These are phyloP conservation scores for Linnemannia elongata DNA, from an alignment of 192 early-diverging fungal species.

Conservation along the genomic window DNA sequence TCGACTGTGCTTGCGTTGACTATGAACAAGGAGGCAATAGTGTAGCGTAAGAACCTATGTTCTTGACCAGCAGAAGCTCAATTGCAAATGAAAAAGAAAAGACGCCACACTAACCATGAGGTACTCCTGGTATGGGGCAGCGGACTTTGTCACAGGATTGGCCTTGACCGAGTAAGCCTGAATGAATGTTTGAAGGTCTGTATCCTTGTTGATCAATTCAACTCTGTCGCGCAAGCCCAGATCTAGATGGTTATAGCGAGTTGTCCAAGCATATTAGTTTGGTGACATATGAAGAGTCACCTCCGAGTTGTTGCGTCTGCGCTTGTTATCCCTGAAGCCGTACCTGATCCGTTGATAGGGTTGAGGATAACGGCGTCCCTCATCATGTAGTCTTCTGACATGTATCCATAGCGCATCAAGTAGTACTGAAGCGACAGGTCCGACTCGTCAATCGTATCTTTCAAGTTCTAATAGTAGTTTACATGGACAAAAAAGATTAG, in stretches of 20 bases:
- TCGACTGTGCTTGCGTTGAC: constrained; percentile 67
- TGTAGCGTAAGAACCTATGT: background rate
- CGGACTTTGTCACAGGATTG: constrained; percentile 14
- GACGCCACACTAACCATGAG: constrained; percentile 22
- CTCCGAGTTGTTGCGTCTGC: too few species aligned
- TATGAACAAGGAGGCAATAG: constrained; percentile 18
- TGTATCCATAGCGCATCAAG: constrained; percentile 83
- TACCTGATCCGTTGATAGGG: constrained; percentile 47
- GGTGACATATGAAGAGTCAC: background rate
- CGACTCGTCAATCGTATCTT: constrained; percentile 89
- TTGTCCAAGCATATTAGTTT: too few species aligned
- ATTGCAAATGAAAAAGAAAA: too few species aligned
- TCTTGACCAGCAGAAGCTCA: too few species aligned
- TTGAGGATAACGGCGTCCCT: constrained; percentile 54
- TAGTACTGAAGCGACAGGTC: constrained; percentile 85
- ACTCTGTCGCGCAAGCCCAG: constrained; percentile 47
- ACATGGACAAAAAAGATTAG: background rate
- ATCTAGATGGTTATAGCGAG: constrained; percentile 9
- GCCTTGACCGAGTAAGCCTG: constrained; percentile 42
- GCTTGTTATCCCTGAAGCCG: background rate
- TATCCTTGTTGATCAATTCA: constrained; percentile 43
- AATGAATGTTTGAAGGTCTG: constrained; percentile 36
- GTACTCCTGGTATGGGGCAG: constrained; percentile 46
- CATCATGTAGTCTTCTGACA: constrained; percentile 82
- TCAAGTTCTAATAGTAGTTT: constrained; percentile 64